These are phyloP conservation scores for Penicillium taxi DNA, from an alignment of 495 filamentous ascomycete species.

Conservation along the genomic window DNA sequence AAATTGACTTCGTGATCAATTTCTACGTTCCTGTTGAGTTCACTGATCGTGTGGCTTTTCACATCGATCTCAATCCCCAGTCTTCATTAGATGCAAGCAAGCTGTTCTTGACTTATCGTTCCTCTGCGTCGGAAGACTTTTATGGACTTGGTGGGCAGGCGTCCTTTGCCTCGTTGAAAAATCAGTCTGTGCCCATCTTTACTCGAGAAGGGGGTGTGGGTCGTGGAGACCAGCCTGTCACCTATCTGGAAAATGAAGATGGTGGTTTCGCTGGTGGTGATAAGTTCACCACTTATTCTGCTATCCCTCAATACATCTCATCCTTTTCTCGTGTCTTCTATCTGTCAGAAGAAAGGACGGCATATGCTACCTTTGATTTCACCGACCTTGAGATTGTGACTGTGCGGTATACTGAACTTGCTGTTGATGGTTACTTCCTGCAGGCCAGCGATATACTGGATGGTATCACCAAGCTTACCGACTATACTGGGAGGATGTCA, in stretches of 20 bases:
- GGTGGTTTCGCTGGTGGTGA: slow-evolving; percentile 22
- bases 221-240: slow-evolving; percentile 22
- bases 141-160: slow-evolving; percentile 23
- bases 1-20: slow-evolving; percentile 7
- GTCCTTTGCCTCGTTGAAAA: slow-evolving; percentile 24
- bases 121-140: slow-evolving; percentile 18
- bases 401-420: slow-evolving; percentile 13
- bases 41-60: slow-evolving; percentile 17
- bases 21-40: slow-evolving; percentile 16
- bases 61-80: slow-evolving; percentile 8
- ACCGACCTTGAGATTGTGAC: slow-evolving; percentile 11
- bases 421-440: slow-evolving; percentile 17
- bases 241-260: slow-evolving; percentile 10
- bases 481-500: slow-evolving; percentile 18
- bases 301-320: slow-evolving; percentile 18
- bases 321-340: slow-evolving; percentile 16
- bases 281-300: slow-evolving; percentile 17
- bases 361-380: slow-evolving; percentile 19
- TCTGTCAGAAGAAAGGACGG: slow-evolving; percentile 17
- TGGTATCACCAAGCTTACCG: slow-evolving; percentile 17
- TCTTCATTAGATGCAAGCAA: slow-evolving; percentile 8
- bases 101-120: slow-evolving; percentile 16
- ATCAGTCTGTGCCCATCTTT: slow-evolving; percentile 22
- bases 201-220: slow-evolving; percentile 23
- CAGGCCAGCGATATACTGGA: slow-evolving; percentile 16